Evolutionary conservation across 225 moss, liverwort and hornwort genomes (phyloP), one percentile per base, ranked within the genome.

Genomic region (Asterella californica): DNA sequence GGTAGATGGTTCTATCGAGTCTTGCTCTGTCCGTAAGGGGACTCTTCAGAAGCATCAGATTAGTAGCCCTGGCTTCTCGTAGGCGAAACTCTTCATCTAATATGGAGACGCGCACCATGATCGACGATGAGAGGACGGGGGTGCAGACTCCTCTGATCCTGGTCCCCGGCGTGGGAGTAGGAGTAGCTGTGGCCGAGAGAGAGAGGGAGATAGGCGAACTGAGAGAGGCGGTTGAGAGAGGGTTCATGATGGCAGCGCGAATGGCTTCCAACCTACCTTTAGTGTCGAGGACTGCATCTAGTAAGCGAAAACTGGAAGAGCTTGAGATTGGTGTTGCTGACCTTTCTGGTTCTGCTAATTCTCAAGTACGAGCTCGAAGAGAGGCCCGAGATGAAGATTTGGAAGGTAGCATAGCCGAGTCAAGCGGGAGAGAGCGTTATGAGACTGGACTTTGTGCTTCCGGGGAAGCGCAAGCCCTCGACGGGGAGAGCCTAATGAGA

Each of bases 271-370:
- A 81, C 24, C 81, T 80, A 73, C 82, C 89, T 46, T 71, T 81
- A 77, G 86, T 83, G 70, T 88, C 90, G 76, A 91, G 94, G 53
- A 89, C 90, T 22, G 87, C 83, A 63, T 94, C 94, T 33, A 92
- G 94, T 75, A 97, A 97, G 82, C 88, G 96, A 79, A 97, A 97
- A 84, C 79, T 97, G 78, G 96, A 94, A 48, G 96, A 97, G 74
- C 91, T 94, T 42, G 96, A 97, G 76, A 92, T 91, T 83, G 96
- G 94, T 72, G 68, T 92, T 78, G 87, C 91, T 24, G 94, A 94
- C 84, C 81, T 90, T 46, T 92, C 90, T 27, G 85, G 85, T 66
- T 89, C 93, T 54, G 86, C 87, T 46, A 94, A 76, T 65, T 86
- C 88, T 81, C 91, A 94, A 88, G 94, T 92, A 33, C 90, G 96